Base-by-base conservation (phyloP, 495 filamentous ascomycete genomes). In the Hyphodiscus hymeniophilus region DNA sequence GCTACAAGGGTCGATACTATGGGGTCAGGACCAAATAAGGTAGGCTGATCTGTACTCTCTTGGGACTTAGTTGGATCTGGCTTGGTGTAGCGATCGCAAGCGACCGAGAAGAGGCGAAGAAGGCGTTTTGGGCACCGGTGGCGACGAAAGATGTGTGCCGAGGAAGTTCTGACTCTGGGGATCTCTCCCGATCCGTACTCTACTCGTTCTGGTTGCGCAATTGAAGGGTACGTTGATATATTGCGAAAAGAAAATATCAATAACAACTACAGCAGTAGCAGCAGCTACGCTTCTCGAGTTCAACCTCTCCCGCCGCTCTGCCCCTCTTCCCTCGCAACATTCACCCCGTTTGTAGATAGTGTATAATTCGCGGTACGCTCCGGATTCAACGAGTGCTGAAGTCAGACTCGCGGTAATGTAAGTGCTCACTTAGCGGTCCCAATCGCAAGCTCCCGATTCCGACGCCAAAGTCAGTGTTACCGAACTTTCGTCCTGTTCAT, bases 11-110 rank as follows among this genome's bases (percentile, higher is more conserved):
- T 28, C 26, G 10, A 28, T 28, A 28, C 4, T 28, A 28, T 28
- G 33, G 33, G 33, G 16, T 36, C 33, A 18, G 33, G 33, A 36
- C 16, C 28, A 46, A 48, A 48, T 48, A 48, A 48, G 35, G 35
- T 41, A 39, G 35, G 46, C 15, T 41, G 36, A 42, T 42, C 38
- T 42, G 8, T 42, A 24, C 47, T 42, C n/a, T 28, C 28, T 49
- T 49, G 7, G 13, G 47, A 18, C 12, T 39, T 31, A 33, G 46
- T 15, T 11, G 3, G 23, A 33, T 30, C 23, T 40, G 24, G 23
- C 46, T 11, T 36, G 28, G 26, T 39, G 36, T 28, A 47, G 33
- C 45, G 45, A 38, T 39, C 11, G 7, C 15, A 36, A 18, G 33
- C 13, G 16, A 36, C 33, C 33, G 33, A 36, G 33, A 3, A 15